Conservation (phyloP, 768 basidiomycete genomes). For the Boletus sp. region DNA sequence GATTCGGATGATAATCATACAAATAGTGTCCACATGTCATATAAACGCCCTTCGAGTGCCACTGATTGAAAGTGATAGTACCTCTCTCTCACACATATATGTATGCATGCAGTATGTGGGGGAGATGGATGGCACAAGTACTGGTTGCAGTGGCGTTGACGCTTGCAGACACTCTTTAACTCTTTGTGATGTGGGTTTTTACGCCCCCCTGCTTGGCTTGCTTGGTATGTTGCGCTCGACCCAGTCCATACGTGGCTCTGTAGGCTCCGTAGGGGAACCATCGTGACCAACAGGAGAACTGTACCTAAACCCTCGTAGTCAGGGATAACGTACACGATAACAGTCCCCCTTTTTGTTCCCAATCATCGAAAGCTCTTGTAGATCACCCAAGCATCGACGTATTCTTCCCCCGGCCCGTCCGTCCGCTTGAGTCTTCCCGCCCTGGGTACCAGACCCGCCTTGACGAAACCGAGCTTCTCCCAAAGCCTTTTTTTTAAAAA, state of each 20-base stretch:
- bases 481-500: slow-evolving; percentile 50
- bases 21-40: not conserved
- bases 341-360: not conserved
- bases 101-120: not conserved
- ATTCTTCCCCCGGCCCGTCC: slow-evolving; percentile 79
- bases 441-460: slow-evolving; percentile 71
- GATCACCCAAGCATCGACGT: slow-evolving; percentile 82
- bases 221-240: not conserved
- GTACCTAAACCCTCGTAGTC: not conserved
- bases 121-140: not conserved
- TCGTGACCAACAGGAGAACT: too few relatives aligned
- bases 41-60: not conserved
- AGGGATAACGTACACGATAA: not conserved
- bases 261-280: too few relatives aligned
- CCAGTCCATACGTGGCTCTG: too few relatives aligned
- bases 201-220: not conserved
- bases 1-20: not conserved
- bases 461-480: slow-evolving; percentile 78
- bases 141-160: not conserved
- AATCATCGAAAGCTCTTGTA: slow-evolving; percentile 68
- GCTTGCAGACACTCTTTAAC: too few relatives aligned
- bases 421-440: slow-evolving; percentile 67
- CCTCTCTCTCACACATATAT: not conserved
- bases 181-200: not conserved
- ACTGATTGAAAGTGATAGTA: slow-evolving; percentile 13